Evolutionary conservation across 208 protist species (phyloP), one percentile per base, ranked within the genome.

Genomic region (Crithidia thermophila): DNA sequence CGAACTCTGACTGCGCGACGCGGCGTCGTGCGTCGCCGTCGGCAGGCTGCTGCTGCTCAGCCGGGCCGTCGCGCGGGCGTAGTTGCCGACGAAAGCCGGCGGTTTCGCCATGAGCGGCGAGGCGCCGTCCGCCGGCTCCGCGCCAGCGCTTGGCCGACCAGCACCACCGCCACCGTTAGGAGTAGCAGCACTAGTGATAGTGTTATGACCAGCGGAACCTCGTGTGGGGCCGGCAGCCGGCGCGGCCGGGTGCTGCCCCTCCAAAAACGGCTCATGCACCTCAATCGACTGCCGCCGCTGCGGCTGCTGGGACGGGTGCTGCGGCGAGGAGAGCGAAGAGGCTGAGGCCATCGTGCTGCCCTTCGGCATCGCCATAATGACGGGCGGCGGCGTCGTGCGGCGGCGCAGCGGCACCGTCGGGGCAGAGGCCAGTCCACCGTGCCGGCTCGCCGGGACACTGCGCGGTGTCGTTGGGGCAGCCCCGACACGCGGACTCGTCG

Each of bases 221-320:
- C n/a, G n/a, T 46, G 40, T 18, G 5, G 16, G 9, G 6, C 5
- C 8, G 16, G 21, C 3, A 23, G n/a, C 59, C 36, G 20, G 30
- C 21, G 50, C 27, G 27, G 49, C 33, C 5, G 21, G 7, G 25
- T 57, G 50, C 13, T 37, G 49, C 16, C 2, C 8, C 4, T 39
- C 33, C 1, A 21, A 18, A 25, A 73, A 61, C 8, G 67, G 58
- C 42, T 73, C 58, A 31, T 45, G 67, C 9, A 30, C 25, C 31
- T 33, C 39, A 4, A 6, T 4, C 10, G 31, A 0, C 21, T 50
- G 31, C n/a, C 27, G 47, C 2, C 28, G 27, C 20, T 3, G 18
- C 23, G 8, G 21, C 0, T 21, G 27, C 13, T 20, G 39, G 8
- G 5, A 43, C 28, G 51, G 34, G 25, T 23, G 11, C 16, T 36